phyloP scores from a whole-genome alignment of 2,329 filamentous ascomycete species.

The Macrophomina phaseolina region DNA sequence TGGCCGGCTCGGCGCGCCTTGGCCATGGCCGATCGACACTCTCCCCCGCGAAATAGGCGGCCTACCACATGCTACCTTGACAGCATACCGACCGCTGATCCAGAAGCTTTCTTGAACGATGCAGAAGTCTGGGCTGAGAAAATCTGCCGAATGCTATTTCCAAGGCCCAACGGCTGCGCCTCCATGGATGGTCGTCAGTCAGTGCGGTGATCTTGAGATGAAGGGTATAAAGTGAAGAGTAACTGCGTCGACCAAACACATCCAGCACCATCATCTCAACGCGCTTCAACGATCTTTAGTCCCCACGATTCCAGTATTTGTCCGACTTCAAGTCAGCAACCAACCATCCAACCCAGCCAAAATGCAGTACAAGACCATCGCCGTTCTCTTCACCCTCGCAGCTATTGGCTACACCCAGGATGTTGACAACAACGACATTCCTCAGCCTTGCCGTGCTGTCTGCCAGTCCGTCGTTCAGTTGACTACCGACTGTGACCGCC shows the following conservation, averaged over 20 bases:
- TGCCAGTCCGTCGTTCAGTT: slow-evolving; percentile 37
- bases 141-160: neutral
- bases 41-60: neutral
- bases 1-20: slow-evolving; percentile 19
- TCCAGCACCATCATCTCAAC: neutral
- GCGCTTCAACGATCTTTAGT: neutral
- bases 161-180: slow-evolving; percentile 8
- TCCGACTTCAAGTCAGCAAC: neutral
- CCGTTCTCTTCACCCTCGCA: slow-evolving; percentile 13
- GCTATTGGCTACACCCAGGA: slow-evolving; percentile 29
- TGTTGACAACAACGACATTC: slow-evolving; percentile 39
- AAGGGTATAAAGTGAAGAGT: slow-evolving; percentile 9
- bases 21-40: neutral
- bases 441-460: slow-evolving; percentile 36
- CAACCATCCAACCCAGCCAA: neutral
- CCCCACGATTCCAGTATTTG: neutral
- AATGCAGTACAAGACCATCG: slow-evolving; percentile 18
- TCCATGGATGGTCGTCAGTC: slow-evolving; percentile 11
- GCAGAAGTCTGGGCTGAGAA: neutral
- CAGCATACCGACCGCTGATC: neutral
- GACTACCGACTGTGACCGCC: slow-evolving; percentile 32
- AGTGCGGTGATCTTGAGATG: neutral
- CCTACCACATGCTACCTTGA: neutral
- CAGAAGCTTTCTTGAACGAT: neutral
- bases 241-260: neutral